A percentile compares a stretch with the other conserved stretches of the same genome.
Conservation (phyloP, 257 asterid species). For the Przewalskia tangutica region DNA sequence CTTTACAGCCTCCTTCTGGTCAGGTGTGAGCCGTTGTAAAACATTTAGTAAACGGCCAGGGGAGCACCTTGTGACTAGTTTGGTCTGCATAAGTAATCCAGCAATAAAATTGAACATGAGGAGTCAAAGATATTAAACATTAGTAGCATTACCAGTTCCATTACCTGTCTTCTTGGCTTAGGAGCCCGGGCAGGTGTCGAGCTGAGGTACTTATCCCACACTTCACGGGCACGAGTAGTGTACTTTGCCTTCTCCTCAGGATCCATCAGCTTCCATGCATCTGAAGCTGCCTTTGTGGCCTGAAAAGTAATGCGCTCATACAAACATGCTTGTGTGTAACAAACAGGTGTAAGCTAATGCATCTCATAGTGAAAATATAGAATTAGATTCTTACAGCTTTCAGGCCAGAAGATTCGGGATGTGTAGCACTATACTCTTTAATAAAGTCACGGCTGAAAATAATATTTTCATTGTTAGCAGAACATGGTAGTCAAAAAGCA, state of each 20-base stretch:
- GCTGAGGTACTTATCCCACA: conserved; percentile 87
- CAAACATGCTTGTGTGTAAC: not conserved
- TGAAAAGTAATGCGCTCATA: conserved; percentile 9
- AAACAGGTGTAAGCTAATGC: not conserved
- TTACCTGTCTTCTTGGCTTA: conserved; percentile 84
- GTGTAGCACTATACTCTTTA: conserved; percentile 88
- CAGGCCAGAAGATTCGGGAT: conserved; percentile 93
- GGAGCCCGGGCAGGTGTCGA: conserved; percentile 72
- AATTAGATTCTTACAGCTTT: conserved; percentile 49
- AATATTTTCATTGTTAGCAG: conserved; percentile 11
- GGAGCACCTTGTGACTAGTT: conserved; percentile 96
- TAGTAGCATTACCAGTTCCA: not conserved
- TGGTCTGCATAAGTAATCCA: conserved; percentile 51
- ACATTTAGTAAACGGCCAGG: conserved; percentile 89
- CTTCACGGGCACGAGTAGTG: conserved; percentile 92
- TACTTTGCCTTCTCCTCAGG: conserved; percentile 88
- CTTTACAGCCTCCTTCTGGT: conserved; percentile 78
- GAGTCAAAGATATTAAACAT: not conserved
- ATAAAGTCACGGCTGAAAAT: conserved; percentile 76
- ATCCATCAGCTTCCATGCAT: conserved; percentile 91
- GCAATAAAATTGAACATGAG: not conserved
- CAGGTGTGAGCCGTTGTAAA: conserved; percentile 71
- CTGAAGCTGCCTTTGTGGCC: conserved; percentile 99
- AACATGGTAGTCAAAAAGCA: not conserved
- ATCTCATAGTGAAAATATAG: conserved; percentile 6